A percentile compares a stretch with the other conserved stretches of the same genome.
Conservation (phyloP, 345 rosid genomes). For the Kernera saxatilis region DNA sequence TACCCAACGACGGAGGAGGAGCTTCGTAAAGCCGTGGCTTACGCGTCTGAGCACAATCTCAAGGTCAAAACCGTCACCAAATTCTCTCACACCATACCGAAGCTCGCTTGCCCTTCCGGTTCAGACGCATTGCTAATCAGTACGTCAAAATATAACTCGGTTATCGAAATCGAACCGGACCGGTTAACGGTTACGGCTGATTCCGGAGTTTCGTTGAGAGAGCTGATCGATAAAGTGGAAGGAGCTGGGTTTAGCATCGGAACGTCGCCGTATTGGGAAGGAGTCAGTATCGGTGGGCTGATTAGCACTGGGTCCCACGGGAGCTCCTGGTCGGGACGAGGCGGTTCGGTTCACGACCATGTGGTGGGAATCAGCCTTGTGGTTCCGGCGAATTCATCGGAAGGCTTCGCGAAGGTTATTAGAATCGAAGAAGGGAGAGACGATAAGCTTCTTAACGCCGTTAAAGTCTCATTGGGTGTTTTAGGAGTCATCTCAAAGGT, state of each 20-base stretch:
- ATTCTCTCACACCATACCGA: conserved; percentile 79
- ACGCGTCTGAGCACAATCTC: conserved; percentile 45
- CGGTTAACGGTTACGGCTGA: conserved; percentile 56
- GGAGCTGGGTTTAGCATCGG: conserved; percentile 56
- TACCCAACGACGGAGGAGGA: conserved; percentile 74
- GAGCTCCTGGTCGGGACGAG: conserved; percentile 90
- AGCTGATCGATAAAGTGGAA: conserved; percentile 64
- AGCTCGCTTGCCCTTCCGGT: conserved; percentile 68
- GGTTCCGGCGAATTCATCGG: conserved; percentile 47
- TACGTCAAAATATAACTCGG: conserved; percentile 44
- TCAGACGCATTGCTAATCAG: conserved; percentile 56
- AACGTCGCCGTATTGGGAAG: conserved; percentile 91
- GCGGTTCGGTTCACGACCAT: conserved; percentile 92
- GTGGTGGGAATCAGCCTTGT: conserved; percentile 62
- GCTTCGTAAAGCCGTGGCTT: conserved; percentile 53
- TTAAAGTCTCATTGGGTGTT: conserved; percentile 64
- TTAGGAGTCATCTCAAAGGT: conserved; percentile 92
- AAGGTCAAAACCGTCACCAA: conserved; percentile 64
- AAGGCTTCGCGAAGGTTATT: conserved; percentile 63
- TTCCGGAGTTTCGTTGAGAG: conserved; percentile 61
- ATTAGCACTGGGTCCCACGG: conserved; percentile 93
- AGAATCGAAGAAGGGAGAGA: conserved; percentile 36
- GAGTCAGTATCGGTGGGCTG: conserved; percentile 79
- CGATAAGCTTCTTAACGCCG: conserved; percentile 67
- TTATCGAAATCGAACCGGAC: conserved; percentile 44